Conservation (phyloP, 257 asterid species). For the Ophiorrhiza pumila region DNA sequence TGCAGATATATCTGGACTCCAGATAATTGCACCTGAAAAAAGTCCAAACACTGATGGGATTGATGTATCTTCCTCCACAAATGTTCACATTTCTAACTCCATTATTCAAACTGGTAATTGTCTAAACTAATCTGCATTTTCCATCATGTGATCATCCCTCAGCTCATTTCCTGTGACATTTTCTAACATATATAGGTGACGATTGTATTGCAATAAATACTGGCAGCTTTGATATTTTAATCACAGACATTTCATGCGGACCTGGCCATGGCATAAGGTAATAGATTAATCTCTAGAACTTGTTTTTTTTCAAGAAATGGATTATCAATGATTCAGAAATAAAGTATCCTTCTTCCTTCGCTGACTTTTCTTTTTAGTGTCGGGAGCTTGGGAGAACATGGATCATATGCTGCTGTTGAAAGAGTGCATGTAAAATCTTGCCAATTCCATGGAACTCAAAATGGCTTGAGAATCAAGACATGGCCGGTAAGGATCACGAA, state of each 20-base stretch:
- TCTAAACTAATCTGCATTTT: not conserved
- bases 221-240: slow-evolving; percentile 8
- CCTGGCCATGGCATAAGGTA: slow-evolving; percentile 32
- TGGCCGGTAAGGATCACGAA: slow-evolving; percentile 21
- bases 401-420: slow-evolving; percentile 17
- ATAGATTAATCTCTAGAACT: not conserved
- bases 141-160: not conserved
- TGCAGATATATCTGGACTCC: slow-evolving; percentile 7
- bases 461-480: slow-evolving; percentile 28
- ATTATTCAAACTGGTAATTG: slow-evolving; percentile 14
- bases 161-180: not conserved
- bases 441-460: slow-evolving; percentile 11
- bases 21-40: slow-evolving; percentile 20
- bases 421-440: slow-evolving; percentile 8
- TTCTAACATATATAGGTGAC: slow-evolving; percentile 18
- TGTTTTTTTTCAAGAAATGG: not conserved
- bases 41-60: slow-evolving; percentile 28
- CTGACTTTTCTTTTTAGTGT: slow-evolving; percentile 1
- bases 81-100: slow-evolving; percentile 8
- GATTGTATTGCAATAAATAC: slow-evolving; percentile 23
- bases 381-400: slow-evolving; percentile 20
- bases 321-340: not conserved
- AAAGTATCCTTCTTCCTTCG: not conserved
- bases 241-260: slow-evolving; percentile 23
- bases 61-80: slow-evolving; percentile 16